phyloP scores from a whole-genome alignment of 768 basidiomycete genomes.

The Trametes coccinea region DNA sequence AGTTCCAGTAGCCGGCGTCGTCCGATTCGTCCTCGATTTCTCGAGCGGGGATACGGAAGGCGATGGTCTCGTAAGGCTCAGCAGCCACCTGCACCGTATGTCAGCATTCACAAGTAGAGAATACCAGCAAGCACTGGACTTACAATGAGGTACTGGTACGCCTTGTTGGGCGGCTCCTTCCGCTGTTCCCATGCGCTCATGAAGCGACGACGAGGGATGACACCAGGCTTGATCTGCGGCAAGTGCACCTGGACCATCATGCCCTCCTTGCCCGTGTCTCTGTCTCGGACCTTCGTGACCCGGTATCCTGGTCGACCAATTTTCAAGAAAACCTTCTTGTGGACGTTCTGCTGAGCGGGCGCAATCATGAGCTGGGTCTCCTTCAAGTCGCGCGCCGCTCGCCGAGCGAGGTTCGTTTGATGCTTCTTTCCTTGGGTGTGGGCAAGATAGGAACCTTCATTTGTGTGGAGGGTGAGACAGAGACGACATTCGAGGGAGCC shows the following conservation, averaged over 20 bases:
- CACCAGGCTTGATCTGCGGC: constrained; percentile 87
- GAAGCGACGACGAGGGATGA: constrained; percentile 83
- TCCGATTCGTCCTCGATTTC: constrained; percentile 96
- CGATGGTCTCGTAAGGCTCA: constrained; percentile 99
- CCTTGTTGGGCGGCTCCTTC: constrained; percentile 90
- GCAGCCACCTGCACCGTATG: constrained; percentile 78
- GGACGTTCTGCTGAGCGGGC: constrained; percentile 74
- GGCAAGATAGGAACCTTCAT: constrained; percentile 97
- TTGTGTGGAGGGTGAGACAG: constrained; percentile 97
- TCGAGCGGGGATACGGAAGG: constrained; percentile 96
- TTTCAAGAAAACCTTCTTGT: constrained; percentile 94
- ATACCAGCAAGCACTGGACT: constrained; percentile 36
- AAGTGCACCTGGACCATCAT: constrained; percentile 97
- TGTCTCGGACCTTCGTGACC: constrained; percentile 95
- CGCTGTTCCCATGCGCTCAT: constrained; percentile 99
- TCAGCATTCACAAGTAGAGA: constrained; percentile 29
- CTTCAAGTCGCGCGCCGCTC: constrained; percentile 96
- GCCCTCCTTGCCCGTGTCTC: constrained; percentile 88
- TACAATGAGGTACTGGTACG: constrained; percentile 96
- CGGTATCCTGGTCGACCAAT: constrained; percentile 95
- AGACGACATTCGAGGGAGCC: constrained; percentile 98
- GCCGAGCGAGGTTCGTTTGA: constrained; percentile 95
- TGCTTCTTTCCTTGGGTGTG: constrained; percentile 99
- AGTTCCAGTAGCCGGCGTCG: constrained; percentile 90
- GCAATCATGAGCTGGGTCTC: constrained; percentile 90